Evolutionary conservation across 306 rosid genomes (phyloP).

Genomic region (Styphnolobium japonicum): DNA sequence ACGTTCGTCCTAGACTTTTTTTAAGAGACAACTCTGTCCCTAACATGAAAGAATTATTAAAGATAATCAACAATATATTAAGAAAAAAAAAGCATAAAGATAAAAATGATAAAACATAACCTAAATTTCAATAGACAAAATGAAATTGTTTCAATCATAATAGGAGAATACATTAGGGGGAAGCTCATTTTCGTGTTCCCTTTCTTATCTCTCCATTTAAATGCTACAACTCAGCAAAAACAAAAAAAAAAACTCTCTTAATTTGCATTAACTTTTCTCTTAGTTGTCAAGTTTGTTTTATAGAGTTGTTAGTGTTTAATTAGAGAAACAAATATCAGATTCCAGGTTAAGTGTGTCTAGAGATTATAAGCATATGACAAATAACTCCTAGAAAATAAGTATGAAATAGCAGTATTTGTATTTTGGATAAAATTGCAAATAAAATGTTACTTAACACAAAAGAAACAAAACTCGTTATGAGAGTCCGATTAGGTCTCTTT

Average conservation of each 20-base stretch:
- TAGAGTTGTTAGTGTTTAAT: no score
- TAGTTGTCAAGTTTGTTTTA: no score
- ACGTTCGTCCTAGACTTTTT: no score
- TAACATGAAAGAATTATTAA: no score
- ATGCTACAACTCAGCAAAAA: no score
- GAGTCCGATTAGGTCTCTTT: conserved; percentile 17
- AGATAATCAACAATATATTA: not conserved
- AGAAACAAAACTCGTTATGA: not conserved
- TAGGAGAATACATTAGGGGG: not conserved
- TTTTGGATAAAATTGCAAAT: not conserved
- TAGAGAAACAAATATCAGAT: no score
- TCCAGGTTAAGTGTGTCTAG: not conserved
- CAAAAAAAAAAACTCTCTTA: no score
- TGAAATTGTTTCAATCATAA: conserved; percentile 17
- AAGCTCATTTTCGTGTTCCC: no score
- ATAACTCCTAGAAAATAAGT: not conserved
- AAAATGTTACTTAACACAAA: conserved; percentile 5
- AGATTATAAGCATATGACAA: not conserved
- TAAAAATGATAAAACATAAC: not conserved
- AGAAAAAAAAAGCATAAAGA: not conserved
- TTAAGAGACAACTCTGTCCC: no score
- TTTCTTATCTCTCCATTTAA: no score
- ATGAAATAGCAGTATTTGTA: not conserved
- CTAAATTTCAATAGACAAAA: conserved; percentile 20
- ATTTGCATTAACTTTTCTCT: no score